Evolutionary conservation across 2,329 filamentous ascomycete species (phyloP), one percentile per base, ranked within the genome.

Genomic region (Beauveria australis): DNA sequence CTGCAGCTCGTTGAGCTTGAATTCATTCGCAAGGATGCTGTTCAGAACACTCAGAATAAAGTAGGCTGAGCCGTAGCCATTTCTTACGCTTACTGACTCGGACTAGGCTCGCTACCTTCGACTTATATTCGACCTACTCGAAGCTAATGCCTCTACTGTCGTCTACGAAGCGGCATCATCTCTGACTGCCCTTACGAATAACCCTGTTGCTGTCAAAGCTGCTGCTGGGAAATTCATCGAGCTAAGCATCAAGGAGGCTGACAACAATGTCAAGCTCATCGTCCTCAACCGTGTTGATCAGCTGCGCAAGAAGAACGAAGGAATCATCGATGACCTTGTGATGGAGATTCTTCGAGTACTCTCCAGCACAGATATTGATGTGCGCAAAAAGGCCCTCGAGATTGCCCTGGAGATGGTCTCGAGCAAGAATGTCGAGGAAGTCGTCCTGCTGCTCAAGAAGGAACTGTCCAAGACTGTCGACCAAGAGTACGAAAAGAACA

Each of bases 231-330:
- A 99, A 72, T 94, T 99, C 73, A 96, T 97, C 65, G 94, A 99
- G 74, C 81, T 99, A 9, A 92, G 89, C 72, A 97, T 99, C 73
- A 96, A 96, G 77, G 94, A 97, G 76, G 88, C 94, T 0, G 94
- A 99, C 74, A 99, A 99, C 80, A 99, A 99, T 71, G 94, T 99
- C 65, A 99, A 99, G 78, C 86, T 99, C 51, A 99, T 99, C 67
- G 94, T 99, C 22, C 81, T 99, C 48, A 94, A 97, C 70, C 89
- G 93, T 51, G 94, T 99, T 43, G 89, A 96, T 69, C 88, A 93
- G 69, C 75, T 97, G 64, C 84, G 92, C 67, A 87, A 88, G 72
- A 91, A 91, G 75, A 95, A 96, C 67, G 90, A 94, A 71, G 92
- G 92, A 57, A 86, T 97, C 22, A 76, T 99, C 61, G 92, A 97